Conservation (phyloP, 441 rosid genomes). For the Kokia cookei region DNA sequence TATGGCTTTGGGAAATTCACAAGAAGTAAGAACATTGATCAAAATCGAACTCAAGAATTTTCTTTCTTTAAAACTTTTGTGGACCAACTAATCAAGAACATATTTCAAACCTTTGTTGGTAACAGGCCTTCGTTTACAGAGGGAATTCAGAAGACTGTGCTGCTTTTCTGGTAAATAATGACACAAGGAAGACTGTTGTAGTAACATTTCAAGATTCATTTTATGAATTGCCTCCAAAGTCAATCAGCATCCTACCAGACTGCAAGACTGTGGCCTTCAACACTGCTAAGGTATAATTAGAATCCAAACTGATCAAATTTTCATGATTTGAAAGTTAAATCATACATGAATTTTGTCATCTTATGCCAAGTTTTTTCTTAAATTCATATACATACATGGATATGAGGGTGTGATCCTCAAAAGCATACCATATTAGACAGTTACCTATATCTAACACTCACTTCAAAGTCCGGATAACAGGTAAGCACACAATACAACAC, state of each 20-base stretch:
- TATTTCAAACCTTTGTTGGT: neutral
- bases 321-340: neutral
- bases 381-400: neutral
- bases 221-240: conserved; percentile 38
- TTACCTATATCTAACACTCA: neutral
- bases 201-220: conserved; percentile 33
- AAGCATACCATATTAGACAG: neutral
- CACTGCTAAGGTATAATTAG: conserved; percentile 36
- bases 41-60: neutral
- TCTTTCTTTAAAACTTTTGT: neutral
- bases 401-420: neutral
- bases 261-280: conserved; percentile 42
- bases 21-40: conserved; percentile 29
- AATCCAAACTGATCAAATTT: neutral
- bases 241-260: conserved; percentile 53
- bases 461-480: conserved; percentile 13
- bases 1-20: conserved; percentile 25
- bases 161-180: conserved; percentile 48
- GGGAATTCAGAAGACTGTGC: conserved; percentile 33
- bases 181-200: conserved; percentile 11
- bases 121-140: conserved; percentile 44
- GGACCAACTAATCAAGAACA: neutral
- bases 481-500: conserved; percentile 24
- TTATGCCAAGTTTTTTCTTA: too few species aligned
- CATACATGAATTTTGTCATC: neutral